Conservation (phyloP, 2,329 filamentous ascomycete genomes). For the Epichloe typhina region DNA sequence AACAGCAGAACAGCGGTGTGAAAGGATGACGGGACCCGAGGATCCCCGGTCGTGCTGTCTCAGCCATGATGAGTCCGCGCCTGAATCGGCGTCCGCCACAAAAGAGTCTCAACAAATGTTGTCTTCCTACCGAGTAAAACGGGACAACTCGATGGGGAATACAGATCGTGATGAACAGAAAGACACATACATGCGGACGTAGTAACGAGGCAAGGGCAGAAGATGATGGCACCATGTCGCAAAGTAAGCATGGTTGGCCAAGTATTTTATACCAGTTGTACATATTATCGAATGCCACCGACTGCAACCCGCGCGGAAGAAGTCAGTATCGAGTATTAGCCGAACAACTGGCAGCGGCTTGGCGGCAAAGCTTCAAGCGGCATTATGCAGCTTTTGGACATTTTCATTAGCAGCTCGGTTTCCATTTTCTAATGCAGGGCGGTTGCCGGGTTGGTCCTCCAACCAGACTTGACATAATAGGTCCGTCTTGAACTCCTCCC, state of each 20-base stretch:
- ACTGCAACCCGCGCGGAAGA: not conserved
- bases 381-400: not conserved
- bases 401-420: too few species aligned
- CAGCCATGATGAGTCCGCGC: conserved; percentile 2
- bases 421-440: too few species aligned
- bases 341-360: not conserved
- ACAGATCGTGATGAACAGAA: not conserved
- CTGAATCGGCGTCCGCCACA: not conserved
- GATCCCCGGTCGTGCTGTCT: conserved; percentile 3
- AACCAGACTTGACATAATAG: too few species aligned
- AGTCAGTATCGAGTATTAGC: too few species aligned
- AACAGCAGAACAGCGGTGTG: conserved; percentile 5
- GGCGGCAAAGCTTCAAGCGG: not conserved
- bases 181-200: not conserved
- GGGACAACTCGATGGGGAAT: not conserved
- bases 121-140: too few species aligned
- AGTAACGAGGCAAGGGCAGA: not conserved
- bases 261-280: not conserved
- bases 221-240: not conserved
- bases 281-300: not conserved
- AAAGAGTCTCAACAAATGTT: not conserved
- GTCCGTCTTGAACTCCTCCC: too few species aligned
- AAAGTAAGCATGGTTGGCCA: not conserved
- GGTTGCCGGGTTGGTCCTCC: too few species aligned
- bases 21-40: not conserved